A percentile compares a stretch with the other conserved stretches of the same genome.
Conservation (phyloP, 2,329 filamentous ascomycete species). For the Gaeumannomyces sp. region DNA sequence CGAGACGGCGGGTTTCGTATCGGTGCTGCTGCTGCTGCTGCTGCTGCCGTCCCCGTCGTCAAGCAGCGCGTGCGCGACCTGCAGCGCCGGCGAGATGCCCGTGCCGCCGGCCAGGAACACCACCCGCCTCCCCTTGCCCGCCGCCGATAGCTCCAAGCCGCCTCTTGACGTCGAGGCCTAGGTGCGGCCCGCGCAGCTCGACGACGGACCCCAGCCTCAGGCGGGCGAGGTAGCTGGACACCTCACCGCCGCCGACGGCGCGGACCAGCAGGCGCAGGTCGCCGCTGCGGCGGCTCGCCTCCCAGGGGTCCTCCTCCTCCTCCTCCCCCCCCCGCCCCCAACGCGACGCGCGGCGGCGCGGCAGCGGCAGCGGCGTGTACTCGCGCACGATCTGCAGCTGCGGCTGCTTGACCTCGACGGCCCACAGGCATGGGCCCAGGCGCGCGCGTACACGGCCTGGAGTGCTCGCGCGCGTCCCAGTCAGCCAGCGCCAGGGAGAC, state of each 20-base stretch:
- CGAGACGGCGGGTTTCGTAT: conserved; percentile 44
- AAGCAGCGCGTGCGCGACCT: conserved; percentile 62
- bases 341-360: too few relatives aligned
- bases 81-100: conserved; percentile 83
- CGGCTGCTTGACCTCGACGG: conserved; percentile 89
- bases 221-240: conserved; percentile 72
- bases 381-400: conserved; percentile 85
- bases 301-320: conserved; percentile 22
- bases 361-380: conserved; percentile 67
- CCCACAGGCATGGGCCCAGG: conserved; percentile 67
- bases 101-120: conserved; percentile 90
- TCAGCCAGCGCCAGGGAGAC: conserved; percentile 12
- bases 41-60: conserved; percentile 25
- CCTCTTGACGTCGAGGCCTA: conserved; percentile 51
- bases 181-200: conserved; percentile 71
- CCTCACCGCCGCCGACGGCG: conserved; percentile 72
- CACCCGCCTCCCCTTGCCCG: conserved; percentile 36
- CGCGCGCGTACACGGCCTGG: conserved; percentile 29
- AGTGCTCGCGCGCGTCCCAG: conserved; percentile 11
- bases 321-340: conserved; percentile 9
- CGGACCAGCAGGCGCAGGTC: conserved; percentile 70
- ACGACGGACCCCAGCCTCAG: conserved; percentile 58
- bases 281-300: conserved; percentile 24
- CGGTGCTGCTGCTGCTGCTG: conserved; percentile 19
- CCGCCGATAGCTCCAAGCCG: conserved; percentile 24